Conservation (phyloP, 2,329 filamentous ascomycete species). For the Neonectria magnoliae region DNA sequence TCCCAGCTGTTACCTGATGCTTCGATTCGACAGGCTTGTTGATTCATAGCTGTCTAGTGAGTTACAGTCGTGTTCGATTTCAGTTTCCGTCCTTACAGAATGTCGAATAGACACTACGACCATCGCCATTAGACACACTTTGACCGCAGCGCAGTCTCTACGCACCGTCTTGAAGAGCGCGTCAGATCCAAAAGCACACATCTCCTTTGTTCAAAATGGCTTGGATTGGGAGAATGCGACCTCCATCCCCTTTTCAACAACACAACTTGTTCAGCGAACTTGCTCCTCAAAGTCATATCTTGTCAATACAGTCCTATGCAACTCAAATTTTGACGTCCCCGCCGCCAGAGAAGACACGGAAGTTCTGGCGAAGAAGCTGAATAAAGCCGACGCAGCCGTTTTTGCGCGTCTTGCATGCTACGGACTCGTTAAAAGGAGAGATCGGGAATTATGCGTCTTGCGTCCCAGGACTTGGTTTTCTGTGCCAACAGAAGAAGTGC, state of each 20-base stretch:
- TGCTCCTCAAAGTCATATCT: constrained; percentile 29
- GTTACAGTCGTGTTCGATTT: not conserved
- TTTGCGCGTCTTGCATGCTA: constrained; percentile 44
- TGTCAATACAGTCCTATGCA: constrained; percentile 39
- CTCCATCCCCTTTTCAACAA: constrained; percentile 26
- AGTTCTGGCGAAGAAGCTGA: constrained; percentile 17
- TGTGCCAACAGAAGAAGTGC: not conserved
- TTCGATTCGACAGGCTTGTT: constrained; percentile 31
- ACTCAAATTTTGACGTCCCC: constrained; percentile 18
- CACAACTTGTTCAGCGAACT: constrained; percentile 37
- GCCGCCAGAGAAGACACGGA: constrained; percentile 18
- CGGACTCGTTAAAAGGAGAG: constrained; percentile 37
- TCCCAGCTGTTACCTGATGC: constrained; percentile 37
- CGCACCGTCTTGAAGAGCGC: constrained; percentile 2
- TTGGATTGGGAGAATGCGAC: constrained; percentile 6
- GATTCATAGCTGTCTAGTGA: constrained; percentile 25
- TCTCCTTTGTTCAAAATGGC: constrained; percentile 3
- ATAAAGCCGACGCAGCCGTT: not conserved
- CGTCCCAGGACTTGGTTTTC: constrained; percentile 22
- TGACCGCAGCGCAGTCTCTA: constrained; percentile 1
- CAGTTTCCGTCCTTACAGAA: not conserved
- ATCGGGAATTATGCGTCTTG: constrained; percentile 6
- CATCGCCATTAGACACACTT: not conserved
- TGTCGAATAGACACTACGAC: no score
- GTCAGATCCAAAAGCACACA: not conserved